A percentile compares a stretch with the other conserved stretches of the same genome.
Evolutionary conservation across 805 yeast species (phyloP).

Genomic region (Schizosaccharomyces lindneri): DNA sequence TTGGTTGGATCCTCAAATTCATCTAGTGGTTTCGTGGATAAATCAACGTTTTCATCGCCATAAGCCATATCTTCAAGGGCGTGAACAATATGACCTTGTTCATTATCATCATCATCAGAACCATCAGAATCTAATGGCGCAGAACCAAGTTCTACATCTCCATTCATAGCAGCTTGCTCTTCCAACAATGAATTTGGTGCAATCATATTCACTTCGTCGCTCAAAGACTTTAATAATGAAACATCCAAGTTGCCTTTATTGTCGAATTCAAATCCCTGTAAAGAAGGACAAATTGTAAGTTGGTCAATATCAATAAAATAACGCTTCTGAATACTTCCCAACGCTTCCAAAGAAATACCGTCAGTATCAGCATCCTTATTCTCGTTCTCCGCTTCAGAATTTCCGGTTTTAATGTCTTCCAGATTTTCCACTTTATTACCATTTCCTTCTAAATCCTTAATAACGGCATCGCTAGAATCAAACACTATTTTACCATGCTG

Average conservation of each 20-base stretch:
- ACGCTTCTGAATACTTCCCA: slow-evolving; percentile 3
- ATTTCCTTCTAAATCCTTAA: slow-evolving; percentile 5
- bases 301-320: slow-evolving; percentile 8
- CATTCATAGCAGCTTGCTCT: slow-evolving; percentile 6
- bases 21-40: neutral
- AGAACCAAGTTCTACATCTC: slow-evolving; percentile 11
- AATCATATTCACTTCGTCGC: neutral
- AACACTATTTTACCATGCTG: slow-evolving; percentile 39
- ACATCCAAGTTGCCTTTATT: slow-evolving; percentile 5
- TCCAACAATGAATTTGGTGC: slow-evolving; percentile 13
- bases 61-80: neutral
- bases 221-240: slow-evolving; percentile 6
- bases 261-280: slow-evolving; percentile 19
- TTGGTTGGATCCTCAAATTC: neutral
- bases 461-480: slow-evolving; percentile 27
- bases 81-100: slow-evolving; percentile 4
- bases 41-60: neutral
- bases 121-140: slow-evolving; percentile 10
- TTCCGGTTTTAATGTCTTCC: slow-evolving; percentile 4
- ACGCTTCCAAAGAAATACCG: slow-evolving; percentile 8
- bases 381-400: slow-evolving; percentile 11
- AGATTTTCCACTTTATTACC: slow-evolving; percentile 11
- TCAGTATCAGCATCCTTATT: slow-evolving; percentile 5
- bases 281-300: slow-evolving; percentile 39
- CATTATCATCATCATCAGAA: slow-evolving; percentile 3